Base-by-base conservation (phyloP, 805 yeast species). In the Candida michaelii region DNA sequence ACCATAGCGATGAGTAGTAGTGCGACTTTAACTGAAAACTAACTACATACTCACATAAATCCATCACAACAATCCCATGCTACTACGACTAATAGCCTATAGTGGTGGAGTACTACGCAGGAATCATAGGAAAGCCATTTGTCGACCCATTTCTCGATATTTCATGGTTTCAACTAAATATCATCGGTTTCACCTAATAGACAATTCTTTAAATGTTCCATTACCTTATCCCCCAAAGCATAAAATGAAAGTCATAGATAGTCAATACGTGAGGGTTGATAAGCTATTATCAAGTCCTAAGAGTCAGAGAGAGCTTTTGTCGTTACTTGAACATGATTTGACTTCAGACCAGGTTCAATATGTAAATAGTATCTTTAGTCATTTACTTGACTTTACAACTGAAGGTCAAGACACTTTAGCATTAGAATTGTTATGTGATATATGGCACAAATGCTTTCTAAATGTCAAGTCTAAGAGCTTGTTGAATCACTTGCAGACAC, bases 391-490 rank as follows among this genome's bases (percentile, higher is more conserved):
- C 27, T 43, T 39, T 7, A 18, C 19, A 10, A 25, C 37, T n/a
- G 27, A 33, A 9, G 31, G 19, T 4, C n/a, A 25, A 14, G 32
- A 31, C 15, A 4, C 12, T 15, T 12, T 14, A 9, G 36, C 42
- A 2, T 31, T 40, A 4, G 39, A 31, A 5, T 31, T 47, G 5
- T 27, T 42, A 37, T 47, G 61, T 33, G 51, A 51, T 17, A 48
- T 55, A 11, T 65, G 70, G 69, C 44, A 45, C 13, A 35, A 40
- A 5, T 52, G 55, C 4, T 59, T 63, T 35, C 15, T 4, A 15
- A 47, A 43, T 17, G 30, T 27, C 6, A 30, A 30, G 10, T 15
- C 27, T 6, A 19, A 44, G 13, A 36, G 27, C 1, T 32, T 37
- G 2, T 30, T 53, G 6, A 18, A n/a, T 6, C 30, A 33, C 7